Conservation (phyloP, 805 yeast species). For the Hemisphaericaspora nanyangensis region DNA sequence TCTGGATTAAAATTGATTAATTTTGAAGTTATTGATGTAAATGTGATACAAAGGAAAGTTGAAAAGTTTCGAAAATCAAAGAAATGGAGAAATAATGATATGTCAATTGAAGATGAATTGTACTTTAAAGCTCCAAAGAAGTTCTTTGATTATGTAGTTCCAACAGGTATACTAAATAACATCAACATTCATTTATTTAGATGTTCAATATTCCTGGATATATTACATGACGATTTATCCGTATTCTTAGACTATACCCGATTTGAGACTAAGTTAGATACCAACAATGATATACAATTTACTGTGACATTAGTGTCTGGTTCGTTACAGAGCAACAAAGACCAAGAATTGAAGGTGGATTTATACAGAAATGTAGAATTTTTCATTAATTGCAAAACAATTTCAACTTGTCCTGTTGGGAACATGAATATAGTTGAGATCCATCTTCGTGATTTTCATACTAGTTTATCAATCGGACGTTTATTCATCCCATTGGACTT, state of each 20-base stretch:
- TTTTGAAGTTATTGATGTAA: constrained; percentile 22
- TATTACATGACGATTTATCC: constrained; percentile 10
- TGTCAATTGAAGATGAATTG: constrained; percentile 7
- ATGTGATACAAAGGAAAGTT: constrained; percentile 5
- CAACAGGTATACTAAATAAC: constrained; percentile 19
- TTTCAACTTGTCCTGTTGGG: constrained; percentile 13
- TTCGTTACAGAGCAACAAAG: constrained; percentile 11
- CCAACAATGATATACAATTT: constrained; percentile 11
- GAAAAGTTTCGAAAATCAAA: not conserved
- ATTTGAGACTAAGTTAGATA: constrained; percentile 14
- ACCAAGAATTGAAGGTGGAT: constrained; percentile 10
- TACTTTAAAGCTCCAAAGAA: constrained; percentile 15
- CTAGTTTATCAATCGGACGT: constrained; percentile 14
- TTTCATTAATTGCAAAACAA: constrained; percentile 16
- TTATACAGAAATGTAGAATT: constrained; percentile 25
- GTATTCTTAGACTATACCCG: constrained; percentile 20
- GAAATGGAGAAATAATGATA: not conserved
- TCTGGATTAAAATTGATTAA: constrained; percentile 25
- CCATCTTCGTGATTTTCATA: constrained; percentile 12
- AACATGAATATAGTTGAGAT: constrained; percentile 9
- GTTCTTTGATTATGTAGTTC: constrained; percentile 16
- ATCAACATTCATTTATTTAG: constrained; percentile 22
- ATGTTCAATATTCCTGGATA: constrained; percentile 9
- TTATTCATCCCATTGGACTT: constrained; percentile 15
- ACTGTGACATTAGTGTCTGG: constrained; percentile 12